Percentiles rank a stretch among this genome's conserved stretches.
Evolutionary conservation across 2,329 filamentous ascomycete species (phyloP).

Genomic region (Phoma sp.): DNA sequence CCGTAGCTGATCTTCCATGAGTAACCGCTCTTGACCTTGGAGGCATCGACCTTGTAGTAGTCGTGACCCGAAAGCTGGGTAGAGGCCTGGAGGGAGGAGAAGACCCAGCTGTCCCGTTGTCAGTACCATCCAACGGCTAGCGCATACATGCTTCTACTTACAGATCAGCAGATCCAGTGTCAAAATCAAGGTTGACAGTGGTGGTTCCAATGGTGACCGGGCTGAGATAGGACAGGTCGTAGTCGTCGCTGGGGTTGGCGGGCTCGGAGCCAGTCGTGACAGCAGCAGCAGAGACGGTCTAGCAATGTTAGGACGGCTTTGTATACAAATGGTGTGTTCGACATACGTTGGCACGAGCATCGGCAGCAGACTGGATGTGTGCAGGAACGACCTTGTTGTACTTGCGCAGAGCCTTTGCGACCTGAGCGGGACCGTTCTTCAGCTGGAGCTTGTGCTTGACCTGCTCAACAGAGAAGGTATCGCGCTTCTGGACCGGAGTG

Average conservation of each 20-base stretch:
- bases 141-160: constrained; percentile 47
- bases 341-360: constrained; percentile 32
- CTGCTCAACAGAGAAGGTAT: constrained; percentile 40
- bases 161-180: constrained; percentile 74
- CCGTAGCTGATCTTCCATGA: constrained; percentile 70
- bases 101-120: constrained; percentile 64
- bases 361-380: constrained; percentile 40
- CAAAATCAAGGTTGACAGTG: constrained; percentile 70
- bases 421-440: constrained; percentile 49
- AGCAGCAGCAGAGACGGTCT: constrained; percentile 19
- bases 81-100: constrained; percentile 63
- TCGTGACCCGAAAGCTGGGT: constrained; percentile 61
- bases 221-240: constrained; percentile 41
- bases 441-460: constrained; percentile 36
- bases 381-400: constrained; percentile 40
- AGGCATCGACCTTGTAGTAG: constrained; percentile 61
- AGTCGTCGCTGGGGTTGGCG: constrained; percentile 50
- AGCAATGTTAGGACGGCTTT: background rate
- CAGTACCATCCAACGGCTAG: constrained; percentile 10
- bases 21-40: constrained; percentile 56
- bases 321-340: background rate
- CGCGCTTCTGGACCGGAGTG: constrained; percentile 40
- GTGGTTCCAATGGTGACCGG: constrained; percentile 70
- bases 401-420: constrained; percentile 52
- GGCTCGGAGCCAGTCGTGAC: constrained; percentile 45